Percentiles rank a stretch among this genome's conserved stretches.
Conservation (phyloP, 192 early-diverging fungal genomes). For the Phycomyces nitens region DNA sequence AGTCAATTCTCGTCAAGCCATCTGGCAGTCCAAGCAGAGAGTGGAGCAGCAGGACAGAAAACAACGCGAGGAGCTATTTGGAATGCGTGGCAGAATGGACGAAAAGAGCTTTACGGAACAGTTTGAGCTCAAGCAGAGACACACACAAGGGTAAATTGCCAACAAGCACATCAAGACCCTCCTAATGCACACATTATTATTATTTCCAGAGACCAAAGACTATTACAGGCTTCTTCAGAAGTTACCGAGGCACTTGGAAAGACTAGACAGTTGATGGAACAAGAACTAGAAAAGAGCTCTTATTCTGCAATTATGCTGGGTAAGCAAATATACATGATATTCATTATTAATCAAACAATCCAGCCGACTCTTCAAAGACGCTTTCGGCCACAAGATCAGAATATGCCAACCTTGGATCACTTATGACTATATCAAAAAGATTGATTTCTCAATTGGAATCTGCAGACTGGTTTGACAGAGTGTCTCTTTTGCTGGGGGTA, state of each 20-base stretch:
- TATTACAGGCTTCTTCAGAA: constrained; percentile 50
- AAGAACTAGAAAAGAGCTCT: constrained; percentile 61
- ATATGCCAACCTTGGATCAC: constrained; percentile 52
- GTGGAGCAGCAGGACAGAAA: constrained; percentile 42
- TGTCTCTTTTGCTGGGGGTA: constrained; percentile 57
- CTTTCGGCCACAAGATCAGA: constrained; percentile 48
- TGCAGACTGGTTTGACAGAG: constrained; percentile 65
- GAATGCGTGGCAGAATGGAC: constrained; percentile 26
- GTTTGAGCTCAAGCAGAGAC: constrained; percentile 38
- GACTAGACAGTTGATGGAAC: constrained; percentile 59
- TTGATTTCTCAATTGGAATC: constrained; percentile 62
- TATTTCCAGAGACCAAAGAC: constrained; percentile 28
- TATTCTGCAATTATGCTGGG: constrained; percentile 53
- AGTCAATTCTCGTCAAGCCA: constrained; percentile 41
- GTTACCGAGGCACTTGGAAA: constrained; percentile 56
- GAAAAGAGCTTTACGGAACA: constrained; percentile 35
- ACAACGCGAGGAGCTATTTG: constrained; percentile 41
- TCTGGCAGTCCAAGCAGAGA: constrained; percentile 49
- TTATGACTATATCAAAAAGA: constrained; percentile 52
- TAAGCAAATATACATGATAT: constrained; percentile 16
- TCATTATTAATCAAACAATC: not conserved
- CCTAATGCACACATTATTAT: no score
- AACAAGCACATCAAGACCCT: no score
- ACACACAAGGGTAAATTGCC: constrained; percentile 20
- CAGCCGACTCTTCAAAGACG: constrained; percentile 58